Conservation (phyloP, 805 yeast genomes). For the Schwanniomyces sp. region DNA sequence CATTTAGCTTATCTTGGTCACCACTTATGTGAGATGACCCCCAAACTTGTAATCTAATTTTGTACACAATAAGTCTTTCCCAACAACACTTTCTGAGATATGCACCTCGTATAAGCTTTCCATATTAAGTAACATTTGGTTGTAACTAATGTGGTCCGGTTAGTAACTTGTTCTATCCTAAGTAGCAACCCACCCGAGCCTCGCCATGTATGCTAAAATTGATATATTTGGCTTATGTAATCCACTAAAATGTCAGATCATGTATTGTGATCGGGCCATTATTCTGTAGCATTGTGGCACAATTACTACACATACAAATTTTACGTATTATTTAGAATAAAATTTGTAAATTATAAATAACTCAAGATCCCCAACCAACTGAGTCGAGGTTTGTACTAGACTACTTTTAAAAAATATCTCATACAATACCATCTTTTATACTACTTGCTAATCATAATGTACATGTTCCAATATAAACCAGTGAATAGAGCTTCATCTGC, state of each 20-base stretch:
- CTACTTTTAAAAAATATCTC: too few species aligned
- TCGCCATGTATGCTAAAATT: background rate
- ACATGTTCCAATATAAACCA: conserved; percentile 20
- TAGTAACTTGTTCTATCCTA: background rate
- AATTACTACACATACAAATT: background rate
- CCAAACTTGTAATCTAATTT: too few species aligned
- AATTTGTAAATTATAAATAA: too few species aligned
- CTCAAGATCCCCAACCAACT: too few species aligned
- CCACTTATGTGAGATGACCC: too few species aligned
- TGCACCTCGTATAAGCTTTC: background rate
- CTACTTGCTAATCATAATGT: conserved; percentile 11
- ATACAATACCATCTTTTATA: too few species aligned
- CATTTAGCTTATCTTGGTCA: too few species aligned
- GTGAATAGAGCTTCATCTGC: conserved; percentile 17
- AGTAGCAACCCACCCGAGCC: background rate
- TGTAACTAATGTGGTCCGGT: background rate
- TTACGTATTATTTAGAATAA: background rate
- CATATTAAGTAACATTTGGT: background rate
- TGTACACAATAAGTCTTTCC: background rate
- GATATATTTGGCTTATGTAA: background rate
- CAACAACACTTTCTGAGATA: background rate
- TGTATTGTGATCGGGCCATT: conserved; percentile 1
- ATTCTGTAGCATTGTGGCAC: conserved; percentile 2
- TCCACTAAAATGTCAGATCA: conserved; percentile 1
- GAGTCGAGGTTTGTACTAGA: too few species aligned